A percentile compares a stretch with the other conserved stretches of the same genome.
Conservation (phyloP, 495 filamentous ascomycete genomes). For the Aspergillus nanangensis region DNA sequence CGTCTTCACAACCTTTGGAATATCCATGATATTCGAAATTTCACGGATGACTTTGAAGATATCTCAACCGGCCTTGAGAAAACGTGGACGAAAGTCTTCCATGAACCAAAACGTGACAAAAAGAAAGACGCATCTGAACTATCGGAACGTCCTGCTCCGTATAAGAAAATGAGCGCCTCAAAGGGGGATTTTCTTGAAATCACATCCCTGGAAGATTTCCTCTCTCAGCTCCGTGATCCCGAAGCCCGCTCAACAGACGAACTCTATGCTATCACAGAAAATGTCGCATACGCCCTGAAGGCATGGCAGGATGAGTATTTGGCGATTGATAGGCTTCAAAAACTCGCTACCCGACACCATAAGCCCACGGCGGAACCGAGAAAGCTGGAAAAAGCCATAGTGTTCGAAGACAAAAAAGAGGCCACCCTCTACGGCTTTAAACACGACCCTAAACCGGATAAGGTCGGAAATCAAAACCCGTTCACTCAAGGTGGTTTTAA, state of each 20-base stretch:
- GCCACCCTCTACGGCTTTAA: slow-evolving; percentile 41
- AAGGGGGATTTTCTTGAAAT: slow-evolving; percentile 45
- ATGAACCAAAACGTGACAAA: slow-evolving; percentile 28
- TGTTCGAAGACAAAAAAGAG: slow-evolving; percentile 40
- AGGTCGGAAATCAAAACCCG: slow-evolving; percentile 28
- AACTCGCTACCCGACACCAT: slow-evolving; percentile 40
- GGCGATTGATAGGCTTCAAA: slow-evolving; percentile 52
- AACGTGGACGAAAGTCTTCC: slow-evolving; percentile 30
- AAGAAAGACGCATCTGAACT: slow-evolving; percentile 43
- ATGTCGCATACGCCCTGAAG: slow-evolving; percentile 48
- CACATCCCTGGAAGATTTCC: slow-evolving; percentile 25
- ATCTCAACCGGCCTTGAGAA: slow-evolving; percentile 20
- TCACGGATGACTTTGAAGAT: slow-evolving; percentile 36
- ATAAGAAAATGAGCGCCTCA: slow-evolving; percentile 26
- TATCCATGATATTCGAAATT: slow-evolving; percentile 45
- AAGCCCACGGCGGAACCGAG: slow-evolving; percentile 21
- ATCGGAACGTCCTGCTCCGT: slow-evolving; percentile 40
- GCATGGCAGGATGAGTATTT: slow-evolving; percentile 63
- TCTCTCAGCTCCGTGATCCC: slow-evolving; percentile 33
- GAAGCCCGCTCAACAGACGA: slow-evolving; percentile 36
- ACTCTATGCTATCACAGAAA: slow-evolving; percentile 50
- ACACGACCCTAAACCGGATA: slow-evolving; percentile 26
- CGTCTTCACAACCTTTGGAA: slow-evolving; percentile 59
- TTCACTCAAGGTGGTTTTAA: slow-evolving; percentile 43
- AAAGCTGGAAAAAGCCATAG: slow-evolving; percentile 17